Base-by-base conservation (phyloP, 257 asterid species). In the Solanum ossicruentum region DNA sequence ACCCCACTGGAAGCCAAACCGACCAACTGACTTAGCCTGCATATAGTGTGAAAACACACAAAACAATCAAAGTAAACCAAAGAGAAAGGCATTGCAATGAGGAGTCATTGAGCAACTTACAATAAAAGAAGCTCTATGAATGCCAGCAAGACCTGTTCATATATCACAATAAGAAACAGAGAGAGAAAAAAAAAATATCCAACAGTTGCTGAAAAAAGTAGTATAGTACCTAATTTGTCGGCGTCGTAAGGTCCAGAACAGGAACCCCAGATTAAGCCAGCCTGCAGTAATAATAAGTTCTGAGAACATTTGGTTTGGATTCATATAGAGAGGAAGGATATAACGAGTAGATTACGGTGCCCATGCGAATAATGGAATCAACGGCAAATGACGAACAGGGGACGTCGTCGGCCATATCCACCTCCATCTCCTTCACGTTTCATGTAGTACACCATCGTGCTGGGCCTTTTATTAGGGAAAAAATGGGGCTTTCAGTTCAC, bases 321-420 rank as follows among this genome's bases (percentile, higher is more conserved):
- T 1, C 41, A 60, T 70, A 45, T 28, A 57, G 26, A 23, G 36
- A 54, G 55, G 52, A 51, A 26, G 12, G 36, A 8, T 72, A 49
- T 16, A 56, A 23, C 4, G 52, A 23, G 36, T 54, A n/a, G 4
- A 93, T 86, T 88, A 93, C 98, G 41, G 93, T 85, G 91, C 94
- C 89, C 88, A 89, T 58, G 49, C 99, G 97, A 54, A 95, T 32
- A 56, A 89, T 90, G 55, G 94, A 87, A 80, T 93, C 94, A 80
- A 95, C 97, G 82, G 98, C 97, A 49, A 91, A 28, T 71, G 98
- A 88, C 85, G 98, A 94, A 84, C 98, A 95, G 12, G 98, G 96
- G 23, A 85, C 71, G 5, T 84, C 85, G 84, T 85, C 94, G 54
- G 83, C 41, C 17, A 86, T 82, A n/a, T 89, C 87, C 32, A 82